Base-by-base conservation (phyloP, 2,329 filamentous ascomycete genomes). In the Intubia oerlemansii region DNA sequence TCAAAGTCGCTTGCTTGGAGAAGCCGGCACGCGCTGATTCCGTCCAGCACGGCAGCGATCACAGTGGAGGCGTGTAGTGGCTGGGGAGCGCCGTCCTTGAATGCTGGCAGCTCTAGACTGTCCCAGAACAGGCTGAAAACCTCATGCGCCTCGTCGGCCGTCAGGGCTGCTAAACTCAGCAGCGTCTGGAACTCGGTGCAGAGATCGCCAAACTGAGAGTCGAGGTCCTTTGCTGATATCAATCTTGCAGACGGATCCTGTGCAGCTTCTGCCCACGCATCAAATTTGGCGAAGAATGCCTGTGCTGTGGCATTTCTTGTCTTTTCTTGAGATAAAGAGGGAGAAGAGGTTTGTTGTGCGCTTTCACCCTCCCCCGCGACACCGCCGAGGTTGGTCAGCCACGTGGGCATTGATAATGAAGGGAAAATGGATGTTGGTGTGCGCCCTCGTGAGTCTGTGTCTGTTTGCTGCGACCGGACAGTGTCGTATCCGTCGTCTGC, bases 151-250 rank as follows among this genome's bases (percentile, higher is more conserved):
- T 39, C 36, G 21, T 37, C 32, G 11, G 29, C 25, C 0, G 32
- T 30, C n/a, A 39, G 30, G 3, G 33, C 30, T 11, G 33, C 36
- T 7, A 36, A 27, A 5, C 29, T 12, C 19, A 39, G 24, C 23
- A 36, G 36, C 5, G 32, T 28, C 18, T 33, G 29, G n/a, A 38
- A 26, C 19, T 34, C 28, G 21, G 15, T 10, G 31, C 34, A 34
- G 9, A 36, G 20, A 13, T 27, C 25, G 11, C 30, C 22, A 7
- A 35, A 25, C 10, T 31, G 29, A n/a, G n/a, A n/a, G n/a, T n/a
- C n/a, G n/a, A n/a, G n/a, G n/a, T n/a, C n/a, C n/a, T n/a, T n/a
- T n/a, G n/a, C n/a, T n/a, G n/a, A n/a, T n/a, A n/a, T n/a, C n/a
- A n/a, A n/a, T n/a, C n/a, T n/a, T n/a, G n/a, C n/a, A n/a, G n/a